phyloP scores from a whole-genome alignment of 31 red algal genomes.

The Odonthalia washingtoniensis region DNA sequence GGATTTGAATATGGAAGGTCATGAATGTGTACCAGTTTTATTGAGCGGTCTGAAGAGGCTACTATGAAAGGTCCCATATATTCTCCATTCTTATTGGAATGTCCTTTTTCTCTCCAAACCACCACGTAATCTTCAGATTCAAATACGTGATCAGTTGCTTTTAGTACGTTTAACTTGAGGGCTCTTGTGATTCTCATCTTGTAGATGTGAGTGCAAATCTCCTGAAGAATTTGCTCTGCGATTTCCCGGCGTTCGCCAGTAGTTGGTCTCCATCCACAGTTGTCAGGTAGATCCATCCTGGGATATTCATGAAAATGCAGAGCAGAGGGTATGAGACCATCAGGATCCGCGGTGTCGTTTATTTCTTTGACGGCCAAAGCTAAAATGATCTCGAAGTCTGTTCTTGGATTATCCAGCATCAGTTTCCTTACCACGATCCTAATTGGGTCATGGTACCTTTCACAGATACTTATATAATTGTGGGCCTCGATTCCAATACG shows the following conservation, averaged over 20 bases:
- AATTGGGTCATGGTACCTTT: constrained; percentile 39
- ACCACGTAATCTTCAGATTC: neutral
- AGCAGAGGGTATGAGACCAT: constrained; percentile 4
- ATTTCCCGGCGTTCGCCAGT: too few relatives aligned
- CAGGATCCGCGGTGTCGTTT: constrained; percentile 34
- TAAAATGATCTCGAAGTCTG: neutral
- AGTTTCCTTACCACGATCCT: too few relatives aligned
- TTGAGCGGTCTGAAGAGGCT: too few relatives aligned
- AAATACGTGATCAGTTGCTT: neutral
- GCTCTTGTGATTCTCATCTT: neutral
- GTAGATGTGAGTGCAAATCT: neutral
- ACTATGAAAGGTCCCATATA: neutral
- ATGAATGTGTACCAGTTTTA: too few relatives aligned
- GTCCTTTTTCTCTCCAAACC: too few relatives aligned
- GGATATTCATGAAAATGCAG: constrained; percentile 36
- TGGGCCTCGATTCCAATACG: constrained; percentile 15
- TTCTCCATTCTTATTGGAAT: too few relatives aligned
- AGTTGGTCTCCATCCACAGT: too few relatives aligned
- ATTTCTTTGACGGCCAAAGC: constrained; percentile 14
- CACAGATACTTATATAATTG: constrained; percentile 29
- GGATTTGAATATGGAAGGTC: too few relatives aligned
- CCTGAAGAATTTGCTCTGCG: too few relatives aligned
- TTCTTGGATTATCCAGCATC: neutral
- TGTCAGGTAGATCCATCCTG: neutral
- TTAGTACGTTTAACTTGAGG: neutral